phyloP scores from a whole-genome alignment of 768 basidiomycete genomes.

The Hericium rajendrae region DNA sequence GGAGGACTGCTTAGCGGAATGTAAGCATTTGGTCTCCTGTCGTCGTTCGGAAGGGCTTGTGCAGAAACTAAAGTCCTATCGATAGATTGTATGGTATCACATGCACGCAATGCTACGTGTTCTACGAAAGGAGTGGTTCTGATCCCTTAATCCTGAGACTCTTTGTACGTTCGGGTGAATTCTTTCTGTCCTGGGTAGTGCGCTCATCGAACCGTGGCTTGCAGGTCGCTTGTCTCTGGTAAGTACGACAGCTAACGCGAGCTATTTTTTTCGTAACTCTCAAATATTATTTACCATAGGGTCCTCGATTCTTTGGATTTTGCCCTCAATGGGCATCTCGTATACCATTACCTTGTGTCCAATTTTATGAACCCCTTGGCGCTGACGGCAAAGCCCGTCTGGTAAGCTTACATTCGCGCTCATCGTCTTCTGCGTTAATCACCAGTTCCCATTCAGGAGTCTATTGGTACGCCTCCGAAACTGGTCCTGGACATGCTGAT shows the following conservation, averaged over 20 bases:
- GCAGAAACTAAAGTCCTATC: background rate
- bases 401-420: slow-evolving; percentile 27
- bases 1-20: slow-evolving; percentile 44
- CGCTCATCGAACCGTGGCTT: background rate
- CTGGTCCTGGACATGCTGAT: background rate
- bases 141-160: slow-evolving; percentile 28
- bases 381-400: slow-evolving; percentile 31
- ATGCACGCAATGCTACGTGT: slow-evolving; percentile 43
- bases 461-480: slow-evolving; percentile 31
- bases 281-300: slow-evolving; percentile 20
- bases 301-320: slow-evolving; percentile 48
- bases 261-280: slow-evolving; percentile 7
- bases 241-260: slow-evolving; percentile 8
- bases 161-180: slow-evolving; percentile 22
- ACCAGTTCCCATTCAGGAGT: slow-evolving; percentile 29
- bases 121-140: slow-evolving; percentile 25
- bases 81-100: slow-evolving; percentile 51
- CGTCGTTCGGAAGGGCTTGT: background rate
- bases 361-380: slow-evolving; percentile 43
- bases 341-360: slow-evolving; percentile 48
- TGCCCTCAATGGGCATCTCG: slow-evolving; percentile 40
- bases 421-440: too few species aligned
- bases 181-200: background rate
- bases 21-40: slow-evolving; percentile 24
- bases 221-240: slow-evolving; percentile 29